phyloP scores from a whole-genome alignment of 2,329 filamentous ascomycete species.

The Ophiosphaerella korrae region DNA sequence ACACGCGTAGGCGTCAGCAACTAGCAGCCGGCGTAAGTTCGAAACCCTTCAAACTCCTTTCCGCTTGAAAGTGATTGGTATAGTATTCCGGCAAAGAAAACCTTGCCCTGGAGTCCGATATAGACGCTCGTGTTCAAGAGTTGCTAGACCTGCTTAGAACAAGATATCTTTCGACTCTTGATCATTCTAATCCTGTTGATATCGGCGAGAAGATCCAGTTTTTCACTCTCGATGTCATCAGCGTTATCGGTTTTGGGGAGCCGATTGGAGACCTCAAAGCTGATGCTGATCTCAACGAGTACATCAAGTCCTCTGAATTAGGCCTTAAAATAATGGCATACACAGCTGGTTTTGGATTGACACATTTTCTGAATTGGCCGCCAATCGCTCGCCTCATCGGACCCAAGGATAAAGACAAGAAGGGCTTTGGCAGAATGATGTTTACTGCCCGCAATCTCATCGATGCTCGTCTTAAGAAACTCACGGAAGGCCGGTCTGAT shows the following conservation, averaged over 20 bases:
- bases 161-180: slow-evolving; percentile 45
- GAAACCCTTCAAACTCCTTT: too few species aligned
- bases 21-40: slow-evolving; percentile 51
- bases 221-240: slow-evolving; percentile 61
- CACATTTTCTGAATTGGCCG: slow-evolving; percentile 19
- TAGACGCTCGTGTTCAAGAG: slow-evolving; percentile 54
- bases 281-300: slow-evolving; percentile 53
- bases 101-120: slow-evolving; percentile 52
- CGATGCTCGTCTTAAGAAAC: slow-evolving; percentile 29
- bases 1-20: slow-evolving; percentile 49
- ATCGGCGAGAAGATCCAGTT: slow-evolving; percentile 55
- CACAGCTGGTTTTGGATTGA: slow-evolving; percentile 15
- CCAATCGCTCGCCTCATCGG: slow-evolving; percentile 26
- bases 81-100: slow-evolving; percentile 59
- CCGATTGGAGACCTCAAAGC: slow-evolving; percentile 56
- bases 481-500: slow-evolving; percentile 53
- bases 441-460: slow-evolving; percentile 21
- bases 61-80: too few species aligned
- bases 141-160: slow-evolving; percentile 54
- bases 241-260: slow-evolving; percentile 56
- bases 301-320: slow-evolving; percentile 51
- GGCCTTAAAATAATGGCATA: slow-evolving; percentile 11
- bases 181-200: slow-evolving; percentile 45
- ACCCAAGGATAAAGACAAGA: slow-evolving; percentile 39
- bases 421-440: slow-evolving; percentile 31